Base-by-base conservation (phyloP, 1,139 yeast genomes). In the Debaryomyces subglobosus region DNA sequence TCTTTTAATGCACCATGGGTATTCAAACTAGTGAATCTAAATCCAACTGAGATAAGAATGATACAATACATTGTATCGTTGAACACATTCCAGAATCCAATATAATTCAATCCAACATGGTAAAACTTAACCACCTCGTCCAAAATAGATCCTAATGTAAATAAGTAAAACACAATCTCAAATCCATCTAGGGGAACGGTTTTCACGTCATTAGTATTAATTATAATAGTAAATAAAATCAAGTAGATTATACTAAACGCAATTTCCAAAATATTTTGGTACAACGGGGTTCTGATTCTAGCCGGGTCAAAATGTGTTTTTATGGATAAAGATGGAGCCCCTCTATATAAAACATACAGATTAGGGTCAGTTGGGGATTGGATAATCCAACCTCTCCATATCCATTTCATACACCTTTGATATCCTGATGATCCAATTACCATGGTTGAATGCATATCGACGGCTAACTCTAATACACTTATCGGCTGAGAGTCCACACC, bases 371-470 rank as follows among this genome's bases (percentile, higher is more conserved):
- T 66, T n/a, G 82, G 79, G 35, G 87, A 80, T 66, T 89, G 96
- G 40, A 87, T 77, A 52, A 90, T 87, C 96, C 96, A 89, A 18
- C 97, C 97, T 51, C 92, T 73, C 97, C 97, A 90, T 47, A 90
- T 68, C 96, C 96, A 90, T 57, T 85, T 84, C 61, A 89, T 80
- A 69, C 96, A 89, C 49, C 96, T 72, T 65, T 90, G 96, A 64
- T 83, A 90, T 0, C 96, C 96, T 3, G 86, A 71, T 0, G 95
- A 82, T 0, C 90, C 84, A 59, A 90, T 88, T 16, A 89, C 85
- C 16, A 79, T 76, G 12, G 94, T 86, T 9, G 89, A 82, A 59
- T 90, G 96, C 80, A 85, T 82, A 63, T 90, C 96, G 24, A 89
- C 92, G 0, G 96, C 96, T 60, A 89, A 64, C 62, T 90, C 97